phyloP scores from a whole-genome alignment of 495 filamentous ascomycete genomes.

The Stereocaulon alpinum region DNA sequence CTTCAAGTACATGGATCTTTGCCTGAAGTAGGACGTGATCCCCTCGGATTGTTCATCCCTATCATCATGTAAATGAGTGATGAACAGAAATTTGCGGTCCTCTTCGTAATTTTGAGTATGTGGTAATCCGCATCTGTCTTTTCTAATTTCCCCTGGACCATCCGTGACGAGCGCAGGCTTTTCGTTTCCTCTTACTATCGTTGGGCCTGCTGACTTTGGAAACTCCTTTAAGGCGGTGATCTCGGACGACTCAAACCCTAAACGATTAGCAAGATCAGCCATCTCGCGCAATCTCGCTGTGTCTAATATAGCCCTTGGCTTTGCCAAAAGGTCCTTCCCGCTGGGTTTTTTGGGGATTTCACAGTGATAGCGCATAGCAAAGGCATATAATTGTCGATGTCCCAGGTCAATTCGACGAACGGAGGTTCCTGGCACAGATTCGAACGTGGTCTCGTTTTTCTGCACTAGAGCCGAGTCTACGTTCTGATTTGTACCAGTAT shows the following conservation, averaged over 20 bases:
- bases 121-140: neutral
- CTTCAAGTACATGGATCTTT: neutral
- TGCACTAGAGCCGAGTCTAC: neutral
- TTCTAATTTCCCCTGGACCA: slow-evolving; percentile 6
- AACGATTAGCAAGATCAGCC: slow-evolving; percentile 12
- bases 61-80: neutral
- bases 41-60: neutral
- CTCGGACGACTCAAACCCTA: slow-evolving; percentile 13
- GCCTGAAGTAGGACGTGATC: neutral
- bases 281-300: neutral
- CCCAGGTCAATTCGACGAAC: slow-evolving; percentile 9
- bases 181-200: no score
- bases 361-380: slow-evolving; percentile 14
- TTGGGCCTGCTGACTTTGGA: neutral
- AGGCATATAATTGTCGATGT: slow-evolving; percentile 8
- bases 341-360: slow-evolving; percentile 10
- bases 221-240: slow-evolving; percentile 10
- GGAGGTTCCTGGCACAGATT: neutral
- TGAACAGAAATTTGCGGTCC: neutral
- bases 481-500: neutral
- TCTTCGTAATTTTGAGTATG: neutral
- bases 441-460: slow-evolving; percentile 3
- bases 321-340: slow-evolving; percentile 4
- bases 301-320: slow-evolving; percentile 7
- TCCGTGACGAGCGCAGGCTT: slow-evolving; percentile 15